These are phyloP conservation scores for Cryptosporidium baileyi DNA, from an alignment of 169 alveolate species.

Conservation along the genomic window DNA sequence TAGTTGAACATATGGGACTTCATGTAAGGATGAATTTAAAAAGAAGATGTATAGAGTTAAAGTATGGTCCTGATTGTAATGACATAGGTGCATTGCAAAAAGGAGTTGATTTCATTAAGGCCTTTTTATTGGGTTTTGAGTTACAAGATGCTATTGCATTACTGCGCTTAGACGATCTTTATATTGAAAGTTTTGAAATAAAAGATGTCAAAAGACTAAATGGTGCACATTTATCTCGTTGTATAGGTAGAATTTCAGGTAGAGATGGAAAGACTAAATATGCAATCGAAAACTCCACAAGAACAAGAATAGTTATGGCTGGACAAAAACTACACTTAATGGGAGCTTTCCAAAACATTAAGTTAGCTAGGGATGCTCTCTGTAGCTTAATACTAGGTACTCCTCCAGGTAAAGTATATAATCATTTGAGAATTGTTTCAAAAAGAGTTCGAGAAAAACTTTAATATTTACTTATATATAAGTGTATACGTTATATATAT, in stretches of 20 bases:
- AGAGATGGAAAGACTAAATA: slow-evolving; percentile 98
- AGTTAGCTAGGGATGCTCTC: slow-evolving; percentile 96
- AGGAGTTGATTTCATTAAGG: slow-evolving; percentile 94
- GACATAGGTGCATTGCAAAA: slow-evolving; percentile 88
- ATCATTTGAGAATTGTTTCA: slow-evolving; percentile 89
- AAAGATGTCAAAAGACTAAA: slow-evolving; percentile 96
- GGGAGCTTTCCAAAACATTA: slow-evolving; percentile 92
- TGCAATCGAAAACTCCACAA: slow-evolving; percentile 98
- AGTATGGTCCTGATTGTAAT: slow-evolving; percentile 63
- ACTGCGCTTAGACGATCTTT: slow-evolving; percentile 96
- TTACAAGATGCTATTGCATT: slow-evolving; percentile 98
- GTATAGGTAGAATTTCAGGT: slow-evolving; percentile 98
- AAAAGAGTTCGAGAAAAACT: slow-evolving; percentile 91
- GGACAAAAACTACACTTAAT: slow-evolving; percentile 80
- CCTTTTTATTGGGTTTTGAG: slow-evolving; percentile 98
- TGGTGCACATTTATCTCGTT: slow-evolving; percentile 98
- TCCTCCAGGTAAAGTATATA: slow-evolving; percentile 96
- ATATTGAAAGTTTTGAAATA: slow-evolving; percentile 95
- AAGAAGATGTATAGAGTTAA: slow-evolving; percentile 87
- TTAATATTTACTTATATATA: slow-evolving; percentile 21
- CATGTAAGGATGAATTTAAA: slow-evolving; percentile 93
- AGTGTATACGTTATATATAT: not conserved
- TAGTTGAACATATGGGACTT: slow-evolving; percentile 94
- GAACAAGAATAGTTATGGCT: slow-evolving; percentile 94
- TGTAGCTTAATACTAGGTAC: slow-evolving; percentile 97